These are phyloP conservation scores for Osmanthus fragrans DNA, from an alignment of 257 asterid genomes.

Conservation along the genomic window DNA sequence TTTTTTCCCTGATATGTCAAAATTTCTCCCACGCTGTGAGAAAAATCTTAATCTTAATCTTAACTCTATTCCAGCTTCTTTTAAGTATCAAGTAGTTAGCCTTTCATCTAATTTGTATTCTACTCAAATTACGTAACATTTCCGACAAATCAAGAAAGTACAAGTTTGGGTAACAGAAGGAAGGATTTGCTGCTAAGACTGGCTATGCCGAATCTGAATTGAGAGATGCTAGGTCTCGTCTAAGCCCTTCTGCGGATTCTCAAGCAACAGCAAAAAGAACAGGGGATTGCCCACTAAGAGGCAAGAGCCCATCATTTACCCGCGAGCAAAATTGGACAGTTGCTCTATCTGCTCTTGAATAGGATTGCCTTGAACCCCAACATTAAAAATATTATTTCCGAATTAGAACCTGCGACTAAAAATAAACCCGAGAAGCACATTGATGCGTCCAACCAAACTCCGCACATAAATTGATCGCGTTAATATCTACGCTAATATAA, in stretches of 20 bases:
- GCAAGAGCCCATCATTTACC: no score
- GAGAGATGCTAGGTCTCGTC: no score
- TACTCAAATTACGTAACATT: neutral
- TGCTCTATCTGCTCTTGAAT: no score
- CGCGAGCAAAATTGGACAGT: no score
- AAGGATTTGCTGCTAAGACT: no score
- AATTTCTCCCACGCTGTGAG: neutral
- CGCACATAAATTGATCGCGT: neutral
- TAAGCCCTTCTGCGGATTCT: no score
- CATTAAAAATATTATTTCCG: neutral
- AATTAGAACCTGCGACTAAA: neutral
- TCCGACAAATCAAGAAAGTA: neutral
- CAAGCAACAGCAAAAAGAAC: no score
- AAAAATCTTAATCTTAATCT: neutral
- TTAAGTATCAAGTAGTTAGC: no score
- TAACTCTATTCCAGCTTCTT: neutral
- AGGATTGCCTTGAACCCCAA: neutral
- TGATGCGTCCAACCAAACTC: neutral
- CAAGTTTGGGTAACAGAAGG: neutral
- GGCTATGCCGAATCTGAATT: no score
- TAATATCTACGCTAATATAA: neutral
- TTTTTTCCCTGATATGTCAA: neutral
- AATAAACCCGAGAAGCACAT: constrained; percentile 6
- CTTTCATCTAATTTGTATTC: neutral
- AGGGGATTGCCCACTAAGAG: no score